A percentile compares a stretch with the other conserved stretches of the same genome.
phyloP scores from a whole-genome alignment of 2,329 filamentous ascomycete species.

The Paecilomyces sp. region DNA sequence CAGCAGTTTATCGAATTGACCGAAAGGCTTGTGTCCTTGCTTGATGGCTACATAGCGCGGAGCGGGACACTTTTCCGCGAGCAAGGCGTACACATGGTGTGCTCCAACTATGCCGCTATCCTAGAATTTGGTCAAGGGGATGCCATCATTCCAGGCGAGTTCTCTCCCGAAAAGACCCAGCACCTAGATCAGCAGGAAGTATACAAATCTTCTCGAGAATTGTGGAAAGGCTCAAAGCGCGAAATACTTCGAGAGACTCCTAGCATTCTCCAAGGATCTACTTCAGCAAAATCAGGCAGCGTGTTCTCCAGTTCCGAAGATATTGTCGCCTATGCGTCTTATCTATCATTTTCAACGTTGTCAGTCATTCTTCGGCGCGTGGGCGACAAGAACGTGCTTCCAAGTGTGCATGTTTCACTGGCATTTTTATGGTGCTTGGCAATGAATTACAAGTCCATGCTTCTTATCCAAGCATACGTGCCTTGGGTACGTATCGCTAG shows the following conservation, averaged over 20 bases:
- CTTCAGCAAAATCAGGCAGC: background rate
- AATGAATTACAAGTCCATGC: conserved; percentile 28
- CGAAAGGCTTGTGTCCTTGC: conserved; percentile 34
- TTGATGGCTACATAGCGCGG: conserved; percentile 43
- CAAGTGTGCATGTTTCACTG: conserved; percentile 49
- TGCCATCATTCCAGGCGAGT: conserved; percentile 19
- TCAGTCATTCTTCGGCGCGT: conserved; percentile 39
- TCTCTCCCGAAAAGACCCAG: conserved; percentile 13
- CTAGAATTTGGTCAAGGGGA: conserved; percentile 47
- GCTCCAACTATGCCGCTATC: conserved; percentile 49
- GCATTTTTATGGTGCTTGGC: conserved; percentile 44
- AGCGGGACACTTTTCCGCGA: conserved; percentile 44
- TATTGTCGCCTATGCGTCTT: conserved; percentile 30
- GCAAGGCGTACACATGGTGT: conserved; percentile 48
- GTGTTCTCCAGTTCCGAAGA: conserved; percentile 13
- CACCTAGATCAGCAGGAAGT: conserved; percentile 7
- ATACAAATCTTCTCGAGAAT: conserved; percentile 13
- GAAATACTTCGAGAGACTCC: background rate
- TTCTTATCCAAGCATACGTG: conserved; percentile 34
- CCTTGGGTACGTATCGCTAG: conserved; percentile 45
- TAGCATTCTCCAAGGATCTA: background rate
- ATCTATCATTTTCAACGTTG: conserved; percentile 37
- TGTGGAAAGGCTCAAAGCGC: conserved; percentile 9
- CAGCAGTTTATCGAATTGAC: conserved; percentile 32
- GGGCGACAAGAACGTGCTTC: conserved; percentile 46